A percentile compares a stretch with the other conserved stretches of the same genome.
These are phyloP conservation scores for Rosa lucieae DNA, from an alignment of 306 rosid species.

Conservation along the genomic window DNA sequence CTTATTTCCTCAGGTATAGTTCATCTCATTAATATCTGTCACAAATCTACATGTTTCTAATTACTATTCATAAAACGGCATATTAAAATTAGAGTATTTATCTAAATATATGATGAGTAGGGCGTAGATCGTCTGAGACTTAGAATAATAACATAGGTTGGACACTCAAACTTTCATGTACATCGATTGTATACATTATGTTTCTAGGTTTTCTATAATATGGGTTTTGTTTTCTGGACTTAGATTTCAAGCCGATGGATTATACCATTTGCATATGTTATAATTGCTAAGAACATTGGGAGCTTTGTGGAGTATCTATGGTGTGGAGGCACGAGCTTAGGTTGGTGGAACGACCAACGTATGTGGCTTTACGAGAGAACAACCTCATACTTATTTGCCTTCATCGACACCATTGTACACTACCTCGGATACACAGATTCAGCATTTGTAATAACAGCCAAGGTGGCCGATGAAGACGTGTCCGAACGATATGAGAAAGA, in stretches of 20 bases:
- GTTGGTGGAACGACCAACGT: slow-evolving; percentile 80
- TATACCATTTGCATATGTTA: slow-evolving; percentile 61
- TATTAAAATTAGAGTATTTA: too few relatives aligned
- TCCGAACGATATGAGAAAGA: slow-evolving; percentile 55
- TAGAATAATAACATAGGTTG: too few relatives aligned
- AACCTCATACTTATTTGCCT: slow-evolving; percentile 55
- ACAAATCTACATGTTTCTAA: too few relatives aligned
- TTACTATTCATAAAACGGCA: too few relatives aligned
- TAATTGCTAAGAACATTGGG: slow-evolving; percentile 36
- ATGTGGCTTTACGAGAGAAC: slow-evolving; percentile 68
- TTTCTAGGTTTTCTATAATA: neutral
- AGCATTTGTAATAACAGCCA: slow-evolving; percentile 52
- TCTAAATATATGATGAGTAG: too few relatives aligned
- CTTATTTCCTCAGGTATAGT: slow-evolving; percentile 49
- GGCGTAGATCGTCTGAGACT: too few relatives aligned
- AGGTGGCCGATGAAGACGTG: slow-evolving; percentile 54
- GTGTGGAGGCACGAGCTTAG: slow-evolving; percentile 56
- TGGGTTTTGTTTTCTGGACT: slow-evolving; percentile 12
- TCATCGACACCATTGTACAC: slow-evolving; percentile 44
- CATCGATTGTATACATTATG: neutral
- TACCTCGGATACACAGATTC: slow-evolving; percentile 39
- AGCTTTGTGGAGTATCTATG: slow-evolving; percentile 47
- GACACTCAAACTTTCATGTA: too few relatives aligned
- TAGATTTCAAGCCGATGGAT: slow-evolving; percentile 66
- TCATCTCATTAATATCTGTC: neutral